Evolutionary conservation across 2,329 filamentous ascomycete species (phyloP), one percentile per base, ranked within the genome.

Genomic region (Colletotrichum sp.): DNA sequence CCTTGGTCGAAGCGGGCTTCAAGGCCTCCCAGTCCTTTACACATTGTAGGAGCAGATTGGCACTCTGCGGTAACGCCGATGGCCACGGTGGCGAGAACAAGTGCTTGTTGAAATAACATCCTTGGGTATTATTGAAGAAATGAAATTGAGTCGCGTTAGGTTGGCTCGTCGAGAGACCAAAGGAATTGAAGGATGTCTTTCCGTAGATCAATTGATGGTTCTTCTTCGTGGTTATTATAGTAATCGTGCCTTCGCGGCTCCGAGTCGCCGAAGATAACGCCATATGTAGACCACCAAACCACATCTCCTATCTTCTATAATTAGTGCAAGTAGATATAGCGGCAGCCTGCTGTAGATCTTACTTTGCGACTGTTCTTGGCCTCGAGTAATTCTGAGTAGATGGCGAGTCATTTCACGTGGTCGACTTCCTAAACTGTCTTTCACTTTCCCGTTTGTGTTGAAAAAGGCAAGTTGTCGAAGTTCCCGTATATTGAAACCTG

Each of bases 371-470:
- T 2, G 18, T 48, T 52, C 43, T 52, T 21, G 6, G 43, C 43
- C 2, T 52, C 1, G n/a, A 3, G 12, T 2, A 2, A 21, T 13
- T 1, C 0, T 21, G 1, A 52, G n/a, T 1, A 13, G n/a, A 21
- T 52, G 2, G n/a, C 43, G 10, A 52, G 43, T 52, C 43, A 48
- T 21, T 30, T 32, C 30, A 32, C 4, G 30, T 32, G 30, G 30
- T 32, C 30, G 30, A 32, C 30, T 32, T 32, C 30, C 30, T 32
- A 32, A 32, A 32, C 30, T 32, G 30, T 0, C 30, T 32, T 32
- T 5, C 9, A 12, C 43, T 13, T 48, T 48, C 43, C 43, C n/a
- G n/a, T 48, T 48, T 48, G 43, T 7, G n/a, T 48, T 13, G 10
- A 13, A 48, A 48, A 13, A n/a, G 43, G 43, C 43, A 48, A 48